phyloP scores from a whole-genome alignment of 768 basidiomycete species.

The Leccinellum rugosiceps region DNA sequence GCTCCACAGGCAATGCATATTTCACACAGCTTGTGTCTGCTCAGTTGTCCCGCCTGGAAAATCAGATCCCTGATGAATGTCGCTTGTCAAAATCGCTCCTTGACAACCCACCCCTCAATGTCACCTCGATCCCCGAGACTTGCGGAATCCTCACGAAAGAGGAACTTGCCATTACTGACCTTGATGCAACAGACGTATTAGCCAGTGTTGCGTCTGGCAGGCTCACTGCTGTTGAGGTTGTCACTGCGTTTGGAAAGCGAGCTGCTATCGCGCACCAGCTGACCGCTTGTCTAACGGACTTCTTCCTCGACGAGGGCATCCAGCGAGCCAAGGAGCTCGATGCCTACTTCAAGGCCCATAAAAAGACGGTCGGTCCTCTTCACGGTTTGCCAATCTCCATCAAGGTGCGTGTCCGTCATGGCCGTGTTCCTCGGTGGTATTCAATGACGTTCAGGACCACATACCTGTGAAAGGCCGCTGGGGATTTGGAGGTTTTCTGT shows the following conservation, averaged over 20 bases:
- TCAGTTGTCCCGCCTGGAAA: conserved; percentile 19
- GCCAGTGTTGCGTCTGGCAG: conserved; percentile 26
- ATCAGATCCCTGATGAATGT: conserved; percentile 22
- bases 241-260: conserved; percentile 45
- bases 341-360: conserved; percentile 35
- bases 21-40: conserved; percentile 20
- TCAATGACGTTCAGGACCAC: conserved; percentile 31
- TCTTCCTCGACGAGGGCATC: conserved; percentile 44
- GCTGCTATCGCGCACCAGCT: conserved; percentile 53
- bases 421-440: neutral
- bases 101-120: conserved; percentile 28
- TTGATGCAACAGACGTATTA: conserved; percentile 36
- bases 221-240: conserved; percentile 38
- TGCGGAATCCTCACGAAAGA: conserved; percentile 32
- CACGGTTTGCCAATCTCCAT: conserved; percentile 41
- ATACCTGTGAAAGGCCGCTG: conserved; percentile 40
- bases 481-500: conserved; percentile 35
- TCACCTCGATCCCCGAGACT: conserved; percentile 30
- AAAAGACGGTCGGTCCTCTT: conserved; percentile 40
- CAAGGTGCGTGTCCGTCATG: conserved; percentile 29
- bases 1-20: conserved; percentile 18
- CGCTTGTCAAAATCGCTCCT: conserved; percentile 16
- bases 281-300: conserved; percentile 38
- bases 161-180: conserved; percentile 34
- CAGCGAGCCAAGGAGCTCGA: conserved; percentile 41